Base-by-base conservation (phyloP, 768 basidiomycete genomes). In the Tricholoma matsutake region DNA sequence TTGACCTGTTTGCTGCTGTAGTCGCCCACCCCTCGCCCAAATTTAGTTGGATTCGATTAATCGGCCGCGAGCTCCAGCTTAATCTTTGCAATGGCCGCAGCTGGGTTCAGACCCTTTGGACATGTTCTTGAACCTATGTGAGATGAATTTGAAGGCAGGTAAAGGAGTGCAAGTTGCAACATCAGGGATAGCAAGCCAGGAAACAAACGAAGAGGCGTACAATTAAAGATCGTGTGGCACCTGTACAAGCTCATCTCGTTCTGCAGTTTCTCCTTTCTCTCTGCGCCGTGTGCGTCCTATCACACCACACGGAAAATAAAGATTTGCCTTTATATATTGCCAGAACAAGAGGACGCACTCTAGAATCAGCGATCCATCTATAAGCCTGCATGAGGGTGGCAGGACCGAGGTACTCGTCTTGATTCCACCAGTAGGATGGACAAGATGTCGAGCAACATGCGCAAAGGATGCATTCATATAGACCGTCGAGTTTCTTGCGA, bases 371-470 rank as follows among this genome's bases (percentile, higher is more conserved):
- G 71, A 99, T 96, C 96, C 96, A 98, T 66, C 96, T 82, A 77
- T 98, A 97, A 0, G 94, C 94, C 68, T 94, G 92, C 94, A 98
- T 94, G 68, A 98, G 79, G 0, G 95, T 95, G 1, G 96, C 96
- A 6, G 96, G 96, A 35, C 96, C 96, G 41, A 99, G 89, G 76
- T 99, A 99, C 75, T 94, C 91, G 71, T 98, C 95, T 76, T 95
- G 94, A 78, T 98, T 98, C 96, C 96, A 98, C 96, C 96, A 98
- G 77, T 98, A 97, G 31, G 89, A 91, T 4, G 96, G 96, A 83
- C 96, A 99, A 47, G 91, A 92, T 0, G 96, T 98, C 45, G 95
- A 95, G 80, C 96, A 99, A 78, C 97, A 98, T 2, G 96, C 94
- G 69, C 94, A 96, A 59, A 96, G 86, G 64, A 96, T 98, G 75